Percentiles rank a stretch among this genome's conserved stretches.
Evolutionary conservation across 805 yeast genomes (phyloP).

Genomic region (Barnettozyma populi): DNA sequence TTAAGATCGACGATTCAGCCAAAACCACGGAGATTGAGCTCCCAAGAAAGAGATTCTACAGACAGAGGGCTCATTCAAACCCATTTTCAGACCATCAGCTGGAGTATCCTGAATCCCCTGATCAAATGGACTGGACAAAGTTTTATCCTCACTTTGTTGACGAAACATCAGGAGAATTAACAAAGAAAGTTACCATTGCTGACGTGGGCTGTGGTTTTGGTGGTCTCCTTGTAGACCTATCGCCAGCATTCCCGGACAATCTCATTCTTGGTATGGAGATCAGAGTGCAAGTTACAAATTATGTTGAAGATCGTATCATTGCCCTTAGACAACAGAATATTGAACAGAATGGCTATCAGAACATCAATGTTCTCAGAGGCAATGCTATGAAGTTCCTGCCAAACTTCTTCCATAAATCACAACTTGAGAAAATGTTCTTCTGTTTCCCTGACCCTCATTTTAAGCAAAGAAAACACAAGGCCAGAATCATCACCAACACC

Average conservation of each 20-base stretch:
- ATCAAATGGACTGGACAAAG: conserved; percentile 79
- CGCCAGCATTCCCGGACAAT: conserved; percentile 68
- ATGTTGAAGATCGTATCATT: conserved; percentile 90
- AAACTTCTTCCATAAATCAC: conserved; percentile 81
- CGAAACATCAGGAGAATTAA: conserved; percentile 35
- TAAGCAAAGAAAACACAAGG: conserved; percentile 95
- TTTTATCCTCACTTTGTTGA: conserved; percentile 61
- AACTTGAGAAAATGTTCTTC: conserved; percentile 86
- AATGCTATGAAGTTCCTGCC: conserved; percentile 98
- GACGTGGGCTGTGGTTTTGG: conserved; percentile 99
- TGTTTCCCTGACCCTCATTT: conserved; percentile 99
- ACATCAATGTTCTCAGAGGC: conserved; percentile 86
- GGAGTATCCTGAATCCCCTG: conserved; percentile 81
- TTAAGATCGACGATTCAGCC: conserved; percentile 34
- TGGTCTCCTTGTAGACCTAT: conserved; percentile 75
- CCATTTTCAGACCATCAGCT: conserved; percentile 94
- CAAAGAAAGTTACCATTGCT: conserved; percentile 71
- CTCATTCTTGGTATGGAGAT: conserved; percentile 94
- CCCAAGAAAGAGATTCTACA: conserved; percentile 81
- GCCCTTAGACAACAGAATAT: conserved; percentile 59
- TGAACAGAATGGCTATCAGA: conserved; percentile 52
- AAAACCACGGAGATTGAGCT: conserved; percentile 36
- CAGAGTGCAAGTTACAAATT: conserved; percentile 94
- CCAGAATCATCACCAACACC: conserved; percentile 89
- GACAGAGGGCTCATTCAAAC: conserved; percentile 97